Base-by-base conservation (phyloP, 2,329 filamentous ascomycete genomes). In the Beauveria caledonica region DNA sequence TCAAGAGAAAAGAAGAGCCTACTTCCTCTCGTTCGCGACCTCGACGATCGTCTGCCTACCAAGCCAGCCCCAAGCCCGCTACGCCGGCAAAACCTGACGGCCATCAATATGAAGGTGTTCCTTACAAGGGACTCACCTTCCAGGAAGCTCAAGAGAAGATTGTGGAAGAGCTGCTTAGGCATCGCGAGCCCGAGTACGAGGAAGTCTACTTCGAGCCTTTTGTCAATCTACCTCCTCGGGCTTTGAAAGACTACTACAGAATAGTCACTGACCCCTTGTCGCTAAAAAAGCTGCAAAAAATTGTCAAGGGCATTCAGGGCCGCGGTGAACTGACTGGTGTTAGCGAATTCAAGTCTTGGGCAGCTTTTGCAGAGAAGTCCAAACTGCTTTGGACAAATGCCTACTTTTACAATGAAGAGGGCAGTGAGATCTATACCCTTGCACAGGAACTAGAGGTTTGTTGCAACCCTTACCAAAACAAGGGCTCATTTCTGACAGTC, bases 101-200 rank as follows among this genome's bases (percentile, higher is more conserved):
- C 11, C 74, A 78, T 53, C 76, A 83, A 62, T 84, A 83, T 58
- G 78, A 84, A 59, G 75, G 77, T 55, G 74, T 81, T 4, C 78
- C 83, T 1, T 93, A 90, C 71, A 83, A 85, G 60, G 88, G 87
- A 5, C 83, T 92, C 54, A 86, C 72, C 10, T 93, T 96, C 69
- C 90, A 95, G 70, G 82, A 92, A 68, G 92, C 91, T 0, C 91
- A 96, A 70, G 90, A 95, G 66, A 90, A 91, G 76, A 85, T 96
- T 60, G 77, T 96, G 4, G 84, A 87, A 59, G 89, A 93, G 66
- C 73, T 93, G 63, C 80, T 93, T 13, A 82, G 88, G 51, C 84
- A 80, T 64, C 80, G 84, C 52, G 86, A 91, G 62, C 83, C 85
- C 63, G 78, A 82, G 85, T 82, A 88, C 54, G 84, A 89, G 53